Evolutionary conservation across 2,329 filamentous ascomycete species (phyloP), one percentile per base, ranked within the genome.

Genomic region (Verticillium albo-atrum): DNA sequence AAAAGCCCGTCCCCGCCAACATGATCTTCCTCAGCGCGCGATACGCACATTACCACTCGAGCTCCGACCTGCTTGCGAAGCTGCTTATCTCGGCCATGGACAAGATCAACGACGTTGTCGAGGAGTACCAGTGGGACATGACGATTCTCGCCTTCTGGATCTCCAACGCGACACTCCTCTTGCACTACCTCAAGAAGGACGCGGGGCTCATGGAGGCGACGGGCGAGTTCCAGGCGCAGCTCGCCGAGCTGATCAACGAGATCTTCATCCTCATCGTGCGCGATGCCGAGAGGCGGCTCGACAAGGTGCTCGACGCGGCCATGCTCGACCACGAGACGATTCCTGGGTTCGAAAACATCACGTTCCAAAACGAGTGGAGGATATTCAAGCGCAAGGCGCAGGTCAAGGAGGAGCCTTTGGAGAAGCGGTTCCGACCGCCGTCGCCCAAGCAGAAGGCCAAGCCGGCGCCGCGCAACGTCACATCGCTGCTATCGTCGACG

Each of bases 301-400:
- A 99, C 78, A 98, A 97, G 75, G 91, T 97, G 35, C 79, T 99
- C 51, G 94, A 98, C 71, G 82, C 86, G 28, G 93, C 93, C 23
- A 97, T 99, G 90, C 83, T 99, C 55, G 95, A 99, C 68, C 94
- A 98, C 73, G 95, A 99, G 76, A 97, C 93, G 0, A 99, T 99
- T 63, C 94, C 95, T 1, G 95, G 95, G 1, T 95, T 99, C 65
- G 94, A 98, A 71, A 94, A 97, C 70, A 92, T 99, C 61, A 89
- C 92, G 6, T 99, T 99, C 70, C 94, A 98, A 72, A 93, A 98
- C 70, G 95, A 99, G 72, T 99, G 95, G 95, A 97, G 97, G 68
- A 83, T 99, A 37, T 96, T 99, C 77, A 93, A 95, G 70, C 86
- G 90, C 59, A 98, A 97, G 74, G 86, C 89, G 62, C 92, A 96